Conservation (phyloP, 176 grass and related monocot genomes). For the Urochloa ruziziensis region DNA sequence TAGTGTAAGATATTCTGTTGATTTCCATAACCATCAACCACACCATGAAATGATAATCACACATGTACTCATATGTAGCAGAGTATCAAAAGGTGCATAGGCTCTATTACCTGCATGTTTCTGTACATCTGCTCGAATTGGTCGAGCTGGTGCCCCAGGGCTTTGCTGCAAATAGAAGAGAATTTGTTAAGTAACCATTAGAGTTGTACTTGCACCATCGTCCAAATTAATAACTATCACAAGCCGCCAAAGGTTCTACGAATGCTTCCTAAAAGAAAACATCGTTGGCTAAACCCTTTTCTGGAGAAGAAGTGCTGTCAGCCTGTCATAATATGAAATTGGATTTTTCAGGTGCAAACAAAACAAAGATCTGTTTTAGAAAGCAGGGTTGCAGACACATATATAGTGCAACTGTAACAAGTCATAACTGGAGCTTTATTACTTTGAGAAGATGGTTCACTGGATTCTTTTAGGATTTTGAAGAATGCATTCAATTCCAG, state of each 20-base stretch:
- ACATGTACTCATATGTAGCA: neutral
- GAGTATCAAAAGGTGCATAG: constrained; percentile 18
- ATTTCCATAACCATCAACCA: neutral
- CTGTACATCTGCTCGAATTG: constrained; percentile 45
- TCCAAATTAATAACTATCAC: constrained; percentile 3
- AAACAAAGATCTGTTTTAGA: neutral
- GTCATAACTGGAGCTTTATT: neutral
- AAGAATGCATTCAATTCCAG: neutral
- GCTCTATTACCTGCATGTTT: constrained; percentile 45
- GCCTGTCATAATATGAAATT: neutral
- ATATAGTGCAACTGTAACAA: constrained; percentile 11
- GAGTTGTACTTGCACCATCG: neutral
- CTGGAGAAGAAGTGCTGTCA: neutral
- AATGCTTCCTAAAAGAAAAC: constrained; percentile 10
- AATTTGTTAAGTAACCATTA: constrained; percentile 7
- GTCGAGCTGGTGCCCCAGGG: constrained; percentile 54
- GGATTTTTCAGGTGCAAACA: neutral
- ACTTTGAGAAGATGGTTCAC: neutral
- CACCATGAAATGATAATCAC: neutral
- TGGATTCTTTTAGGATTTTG: neutral
- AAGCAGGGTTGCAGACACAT: neutral
- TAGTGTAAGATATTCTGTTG: neutral
- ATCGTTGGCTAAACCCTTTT: neutral
- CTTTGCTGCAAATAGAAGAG: constrained; percentile 42
- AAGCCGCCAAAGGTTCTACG: neutral